Evolutionary conservation across 2,329 filamentous ascomycete genomes (phyloP).

Genomic region (Arthrinium puccinioides): DNA sequence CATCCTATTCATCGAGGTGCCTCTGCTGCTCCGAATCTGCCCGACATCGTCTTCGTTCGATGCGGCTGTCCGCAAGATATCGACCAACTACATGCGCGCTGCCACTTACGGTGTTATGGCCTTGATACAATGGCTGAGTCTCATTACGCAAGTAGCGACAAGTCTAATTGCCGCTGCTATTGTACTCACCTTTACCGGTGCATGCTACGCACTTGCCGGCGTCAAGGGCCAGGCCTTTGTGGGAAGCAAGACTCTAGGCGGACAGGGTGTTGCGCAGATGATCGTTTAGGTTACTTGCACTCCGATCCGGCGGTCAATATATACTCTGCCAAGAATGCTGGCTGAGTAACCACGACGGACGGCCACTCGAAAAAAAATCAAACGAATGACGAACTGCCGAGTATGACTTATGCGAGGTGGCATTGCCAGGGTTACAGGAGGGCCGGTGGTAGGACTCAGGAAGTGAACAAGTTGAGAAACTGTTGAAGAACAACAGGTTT

Average conservation of each 20-base stretch:
- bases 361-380: too few relatives aligned
- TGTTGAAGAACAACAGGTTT: too few relatives aligned
- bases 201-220: conserved; percentile 76
- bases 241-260: conserved; percentile 92
- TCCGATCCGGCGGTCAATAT: too few relatives aligned
- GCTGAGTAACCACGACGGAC: too few relatives aligned
- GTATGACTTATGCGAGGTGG: too few relatives aligned
- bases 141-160: conserved; percentile 49
- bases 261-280: conserved; percentile 93
- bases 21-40: conserved; percentile 93
- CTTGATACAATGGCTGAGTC: conserved; percentile 75
- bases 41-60: conserved; percentile 90
- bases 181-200: conserved; percentile 65
- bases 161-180: conserved; percentile 83
- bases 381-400: too few relatives aligned
- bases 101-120: conserved; percentile 78
- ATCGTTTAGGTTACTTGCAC: conserved; percentile 78
- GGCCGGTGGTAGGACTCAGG: too few relatives aligned
- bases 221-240: conserved; percentile 81
- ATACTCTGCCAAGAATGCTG: too few relatives aligned
- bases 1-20: conserved; percentile 83
- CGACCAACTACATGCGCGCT: conserved; percentile 95
- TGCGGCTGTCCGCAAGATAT: conserved; percentile 79
- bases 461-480: too few relatives aligned
- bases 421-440: too few relatives aligned